A percentile compares a stretch with the other conserved stretches of the same genome.
These are phyloP conservation scores for Bipolaris cookei DNA, from an alignment of 2,329 filamentous ascomycete genomes.

Conservation along the genomic window DNA sequence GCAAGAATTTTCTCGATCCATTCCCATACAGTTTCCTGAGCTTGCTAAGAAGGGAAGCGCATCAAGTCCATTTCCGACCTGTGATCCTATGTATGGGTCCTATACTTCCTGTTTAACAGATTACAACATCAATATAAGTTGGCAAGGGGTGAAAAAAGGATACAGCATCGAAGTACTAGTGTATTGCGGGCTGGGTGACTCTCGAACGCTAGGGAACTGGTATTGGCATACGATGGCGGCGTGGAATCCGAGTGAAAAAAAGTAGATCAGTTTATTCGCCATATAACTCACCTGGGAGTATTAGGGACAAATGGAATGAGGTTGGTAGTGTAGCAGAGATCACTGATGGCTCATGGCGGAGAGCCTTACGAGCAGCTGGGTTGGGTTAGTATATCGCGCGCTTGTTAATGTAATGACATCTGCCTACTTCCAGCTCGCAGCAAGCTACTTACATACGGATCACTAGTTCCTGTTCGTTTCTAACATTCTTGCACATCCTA, in stretches of 20 bases:
- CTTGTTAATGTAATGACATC: neutral
- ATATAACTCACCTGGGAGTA: slow-evolving; percentile 19
- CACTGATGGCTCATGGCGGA: slow-evolving; percentile 6
- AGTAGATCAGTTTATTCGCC: slow-evolving; percentile 9
- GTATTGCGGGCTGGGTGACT: slow-evolving; percentile 26
- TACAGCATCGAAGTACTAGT: slow-evolving; percentile 17
- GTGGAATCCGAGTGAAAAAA: neutral
- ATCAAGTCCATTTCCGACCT: slow-evolving; percentile 15
- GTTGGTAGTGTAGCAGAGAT: slow-evolving; percentile 13
- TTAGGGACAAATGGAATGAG: slow-evolving; percentile 28
- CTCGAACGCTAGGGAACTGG: slow-evolving; percentile 26
- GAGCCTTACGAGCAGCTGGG: neutral
- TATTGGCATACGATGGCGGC: slow-evolving; percentile 18
- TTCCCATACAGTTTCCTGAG: slow-evolving; percentile 22
- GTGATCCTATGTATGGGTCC: slow-evolving; percentile 22
- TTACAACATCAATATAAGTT: slow-evolving; percentile 25
- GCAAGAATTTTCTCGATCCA: neutral
- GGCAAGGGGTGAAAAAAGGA: slow-evolving; percentile 20
- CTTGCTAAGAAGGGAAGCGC: slow-evolving; percentile 16
- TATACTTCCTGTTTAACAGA: slow-evolving; percentile 27
- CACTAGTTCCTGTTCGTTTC: too few species aligned
- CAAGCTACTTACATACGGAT: too few species aligned
- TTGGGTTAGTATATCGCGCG: neutral
- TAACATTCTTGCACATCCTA: too few species aligned
- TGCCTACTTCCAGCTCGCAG: neutral